phyloP scores from a whole-genome alignment of 176 grass and related monocot species.

The bread wheat (Triticum aestivum) region DNA sequence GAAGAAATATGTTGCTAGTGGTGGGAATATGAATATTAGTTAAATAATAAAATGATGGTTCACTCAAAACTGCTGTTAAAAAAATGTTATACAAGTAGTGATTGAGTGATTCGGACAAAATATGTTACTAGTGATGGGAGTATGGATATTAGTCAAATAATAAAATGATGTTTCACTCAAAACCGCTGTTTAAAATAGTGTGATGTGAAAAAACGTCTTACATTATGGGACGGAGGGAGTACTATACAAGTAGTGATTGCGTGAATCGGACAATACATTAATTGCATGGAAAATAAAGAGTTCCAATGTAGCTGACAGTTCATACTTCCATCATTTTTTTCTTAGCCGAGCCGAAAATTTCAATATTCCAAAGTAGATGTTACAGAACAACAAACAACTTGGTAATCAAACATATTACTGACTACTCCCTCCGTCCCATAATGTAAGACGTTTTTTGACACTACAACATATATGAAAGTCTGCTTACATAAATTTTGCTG shows the following conservation, averaged over 20 bases:
- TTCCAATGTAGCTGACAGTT: not conserved
- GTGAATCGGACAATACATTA: not conserved
- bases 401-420: not conserved
- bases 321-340: not conserved
- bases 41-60: conserved; percentile 19
- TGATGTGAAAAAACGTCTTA: too few species aligned
- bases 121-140: not conserved
- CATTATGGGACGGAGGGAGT: not conserved
- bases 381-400: not conserved
- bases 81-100: conserved; percentile 1
- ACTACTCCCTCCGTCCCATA: not conserved
- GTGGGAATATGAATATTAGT: not conserved
- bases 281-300: not conserved
- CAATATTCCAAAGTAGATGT: not conserved
- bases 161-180: conserved; percentile 18
- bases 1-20: not conserved
- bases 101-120: not conserved
- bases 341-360: conserved; percentile 8
- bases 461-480: not conserved
- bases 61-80: not conserved
- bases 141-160: not conserved
- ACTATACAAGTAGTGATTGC: not conserved
- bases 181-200: not conserved
- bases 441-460: too few species aligned
- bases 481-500: not conserved